Percentiles rank a stretch among this genome's conserved stretches.
Evolutionary conservation across 345 rosid genomes (phyloP).

Genomic region (Pistacia atlantica): DNA sequence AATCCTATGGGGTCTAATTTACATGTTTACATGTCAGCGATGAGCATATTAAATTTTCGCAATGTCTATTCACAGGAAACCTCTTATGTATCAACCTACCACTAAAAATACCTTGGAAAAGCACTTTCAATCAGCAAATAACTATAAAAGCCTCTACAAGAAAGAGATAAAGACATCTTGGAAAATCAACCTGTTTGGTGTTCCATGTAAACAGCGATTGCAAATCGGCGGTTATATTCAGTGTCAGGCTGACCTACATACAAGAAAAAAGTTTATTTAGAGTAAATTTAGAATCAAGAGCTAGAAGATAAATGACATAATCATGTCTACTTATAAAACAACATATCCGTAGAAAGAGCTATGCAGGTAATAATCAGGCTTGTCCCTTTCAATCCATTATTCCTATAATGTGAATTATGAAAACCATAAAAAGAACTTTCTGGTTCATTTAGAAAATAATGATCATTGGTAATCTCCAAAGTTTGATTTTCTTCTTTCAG

Average conservation of each 20-base stretch:
- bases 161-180: background rate
- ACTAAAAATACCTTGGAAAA: background rate
- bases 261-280: slow-evolving; percentile 13
- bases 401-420: too few species aligned
- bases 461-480: too few species aligned
- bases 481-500: too few species aligned
- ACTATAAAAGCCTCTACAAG: background rate
- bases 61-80: background rate
- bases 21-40: background rate
- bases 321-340: background rate
- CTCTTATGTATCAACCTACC: background rate
- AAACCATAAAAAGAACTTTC: too few species aligned
- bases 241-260: slow-evolving; percentile 79
- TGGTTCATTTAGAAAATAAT: too few species aligned
- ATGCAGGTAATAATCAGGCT: too few species aligned
- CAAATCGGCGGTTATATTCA: slow-evolving; percentile 87
- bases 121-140: slow-evolving; percentile 4
- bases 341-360: background rate
- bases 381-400: too few species aligned
- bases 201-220: slow-evolving; percentile 96
- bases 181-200: slow-evolving; percentile 81
- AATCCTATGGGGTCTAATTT: background rate
- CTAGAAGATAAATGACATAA: background rate
- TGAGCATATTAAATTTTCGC: background rate
- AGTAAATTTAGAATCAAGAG: background rate